Percentiles rank a stretch among this genome's conserved stretches.
Evolutionary conservation across 2,329 filamentous ascomycete species (phyloP).

Genomic region (Diaporthe citriasiana): DNA sequence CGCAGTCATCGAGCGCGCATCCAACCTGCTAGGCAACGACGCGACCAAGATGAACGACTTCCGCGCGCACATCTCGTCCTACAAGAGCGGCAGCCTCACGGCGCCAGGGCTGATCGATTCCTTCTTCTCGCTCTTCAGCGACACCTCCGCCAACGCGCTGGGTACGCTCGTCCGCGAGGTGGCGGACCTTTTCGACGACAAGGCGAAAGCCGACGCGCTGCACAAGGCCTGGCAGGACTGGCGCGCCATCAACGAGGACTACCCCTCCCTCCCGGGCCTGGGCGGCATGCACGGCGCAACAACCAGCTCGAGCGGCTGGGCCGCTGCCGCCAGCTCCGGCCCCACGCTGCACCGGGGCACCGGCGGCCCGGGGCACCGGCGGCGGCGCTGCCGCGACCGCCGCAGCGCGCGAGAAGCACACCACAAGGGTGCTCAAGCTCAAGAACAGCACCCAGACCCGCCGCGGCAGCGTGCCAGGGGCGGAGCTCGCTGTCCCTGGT

Average conservation of each 20-base stretch:
- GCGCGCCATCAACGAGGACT: slow-evolving; percentile 96
- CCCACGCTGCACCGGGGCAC: slow-evolving; percentile 72
- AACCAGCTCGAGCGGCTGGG: slow-evolving; percentile 71
- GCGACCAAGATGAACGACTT: slow-evolving; percentile 81
- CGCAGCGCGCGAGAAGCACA: slow-evolving; percentile 61
- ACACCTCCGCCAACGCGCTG: slow-evolving; percentile 83
- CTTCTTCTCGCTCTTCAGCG: slow-evolving; percentile 86
- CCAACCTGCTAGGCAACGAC: slow-evolving; percentile 85
- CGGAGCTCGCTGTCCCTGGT: slow-evolving; percentile 39
- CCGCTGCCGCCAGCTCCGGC: slow-evolving; percentile 69
- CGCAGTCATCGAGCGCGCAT: slow-evolving; percentile 87
- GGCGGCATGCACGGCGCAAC: slow-evolving; percentile 76
- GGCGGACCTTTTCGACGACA: slow-evolving; percentile 91
- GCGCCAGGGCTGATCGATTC: slow-evolving; percentile 86
- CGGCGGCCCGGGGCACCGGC: too few species aligned
- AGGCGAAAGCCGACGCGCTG: slow-evolving; percentile 78
- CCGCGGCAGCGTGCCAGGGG: slow-evolving; percentile 53
- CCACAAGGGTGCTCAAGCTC: slow-evolving; percentile 69
- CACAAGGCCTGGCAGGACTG: slow-evolving; percentile 94
- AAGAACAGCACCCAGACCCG: slow-evolving; percentile 67
- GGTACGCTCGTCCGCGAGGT: slow-evolving; percentile 93
- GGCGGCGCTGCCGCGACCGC: slow-evolving; percentile 53
- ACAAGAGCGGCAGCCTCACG: slow-evolving; percentile 76
- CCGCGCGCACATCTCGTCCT: slow-evolving; percentile 83
- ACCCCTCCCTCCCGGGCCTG: slow-evolving; percentile 86